phyloP scores from a whole-genome alignment of 2,329 filamentous ascomycete genomes.

The Chaetomium strumarium region DNA sequence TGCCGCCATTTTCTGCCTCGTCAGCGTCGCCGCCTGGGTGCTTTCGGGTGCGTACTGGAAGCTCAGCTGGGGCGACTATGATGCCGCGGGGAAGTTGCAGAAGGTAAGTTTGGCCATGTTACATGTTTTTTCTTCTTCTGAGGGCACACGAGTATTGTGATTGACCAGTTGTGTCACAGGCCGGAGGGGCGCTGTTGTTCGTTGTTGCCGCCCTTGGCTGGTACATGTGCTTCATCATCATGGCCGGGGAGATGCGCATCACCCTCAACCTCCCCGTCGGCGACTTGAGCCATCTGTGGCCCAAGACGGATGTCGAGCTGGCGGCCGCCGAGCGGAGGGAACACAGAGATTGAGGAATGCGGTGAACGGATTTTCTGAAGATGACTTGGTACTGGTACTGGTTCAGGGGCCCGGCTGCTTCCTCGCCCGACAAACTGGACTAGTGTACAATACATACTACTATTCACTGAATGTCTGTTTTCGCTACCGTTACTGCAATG shows the following conservation, averaged over 20 bases:
- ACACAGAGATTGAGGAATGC: conserved; percentile 9
- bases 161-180: conserved; percentile 14
- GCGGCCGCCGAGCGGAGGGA: conserved; percentile 10
- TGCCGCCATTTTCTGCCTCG: conserved; percentile 42
- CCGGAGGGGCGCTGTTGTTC: conserved; percentile 38
- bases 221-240: conserved; percentile 49
- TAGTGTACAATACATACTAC: no score
- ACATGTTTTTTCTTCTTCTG: no score
- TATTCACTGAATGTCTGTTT: no score
- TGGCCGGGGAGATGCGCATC: conserved; percentile 48
- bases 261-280: conserved; percentile 43
- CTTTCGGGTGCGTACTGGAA: conserved; percentile 46
- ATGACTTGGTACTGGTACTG: no score
- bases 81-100: conserved; percentile 37
- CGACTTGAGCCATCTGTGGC: conserved; percentile 46
- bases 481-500: no score
- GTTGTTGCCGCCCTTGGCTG: conserved; percentile 43
- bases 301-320: conserved; percentile 30
- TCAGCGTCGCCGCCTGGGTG: conserved; percentile 40
- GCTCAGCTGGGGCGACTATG: conserved; percentile 38
- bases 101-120: conserved; percentile 33
- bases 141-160: no score
- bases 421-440: no score
- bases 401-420: no score
- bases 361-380: no score